A percentile compares a stretch with the other conserved stretches of the same genome.
Evolutionary conservation across 768 basidiomycete genomes (phyloP).

Genomic region (Collybiopsis confluens): DNA sequence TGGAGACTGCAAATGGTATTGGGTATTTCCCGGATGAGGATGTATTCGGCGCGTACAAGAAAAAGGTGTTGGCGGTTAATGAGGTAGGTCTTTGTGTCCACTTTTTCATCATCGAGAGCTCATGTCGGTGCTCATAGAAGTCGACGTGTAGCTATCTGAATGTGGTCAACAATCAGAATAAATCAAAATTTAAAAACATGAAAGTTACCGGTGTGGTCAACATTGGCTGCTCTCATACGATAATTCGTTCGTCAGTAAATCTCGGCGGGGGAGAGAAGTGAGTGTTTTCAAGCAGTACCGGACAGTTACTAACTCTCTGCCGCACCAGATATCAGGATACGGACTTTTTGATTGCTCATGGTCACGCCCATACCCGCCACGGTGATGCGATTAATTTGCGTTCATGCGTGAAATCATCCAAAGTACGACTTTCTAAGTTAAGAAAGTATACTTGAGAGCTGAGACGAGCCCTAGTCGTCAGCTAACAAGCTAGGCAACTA

Average conservation of each 20-base stretch:
- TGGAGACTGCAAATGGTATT: conserved; percentile 13
- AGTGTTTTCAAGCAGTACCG: too few species aligned
- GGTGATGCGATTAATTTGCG: too few species aligned
- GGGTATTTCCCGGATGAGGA: conserved; percentile 16
- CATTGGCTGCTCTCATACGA: conserved; percentile 21
- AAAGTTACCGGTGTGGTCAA: conserved; percentile 21
- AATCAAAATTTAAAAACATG: conserved; percentile 25
- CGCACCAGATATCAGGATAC: too few species aligned
- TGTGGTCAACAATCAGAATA: conserved; percentile 9
- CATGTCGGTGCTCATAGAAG: neutral
- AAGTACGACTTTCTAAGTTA: too few species aligned
- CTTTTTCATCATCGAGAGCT: neutral
- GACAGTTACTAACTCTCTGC: too few species aligned
- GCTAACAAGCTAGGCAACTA: too few species aligned
- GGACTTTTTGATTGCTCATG: too few species aligned
- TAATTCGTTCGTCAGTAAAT: conserved; percentile 15
- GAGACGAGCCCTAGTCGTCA: too few species aligned
- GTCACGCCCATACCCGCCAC: too few species aligned
- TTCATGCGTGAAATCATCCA: too few species aligned
- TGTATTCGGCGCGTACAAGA: conserved; percentile 5
- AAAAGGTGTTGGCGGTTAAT: neutral
- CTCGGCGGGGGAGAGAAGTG: too few species aligned
- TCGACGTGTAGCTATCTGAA: conserved; percentile 19
- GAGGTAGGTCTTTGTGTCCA: neutral
- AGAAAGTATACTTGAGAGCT: too few species aligned